Conservation (phyloP, 495 filamentous ascomycete genomes). For the Articulospora tetracladia region DNA sequence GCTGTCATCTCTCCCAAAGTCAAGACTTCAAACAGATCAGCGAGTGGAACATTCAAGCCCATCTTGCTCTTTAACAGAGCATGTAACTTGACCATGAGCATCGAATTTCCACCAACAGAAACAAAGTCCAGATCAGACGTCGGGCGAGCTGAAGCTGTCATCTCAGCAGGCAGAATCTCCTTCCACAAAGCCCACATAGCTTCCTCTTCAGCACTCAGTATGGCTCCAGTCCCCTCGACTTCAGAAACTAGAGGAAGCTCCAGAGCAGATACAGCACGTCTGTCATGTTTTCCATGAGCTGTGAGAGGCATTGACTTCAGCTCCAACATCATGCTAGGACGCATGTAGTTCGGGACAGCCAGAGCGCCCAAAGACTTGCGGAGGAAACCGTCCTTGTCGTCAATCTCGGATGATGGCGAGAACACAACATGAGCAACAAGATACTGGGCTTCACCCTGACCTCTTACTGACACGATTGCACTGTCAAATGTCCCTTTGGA, state of each 20-base stretch:
- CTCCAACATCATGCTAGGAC: not conserved
- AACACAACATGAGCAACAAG: conserved; percentile 9
- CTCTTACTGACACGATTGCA: conserved; percentile 32
- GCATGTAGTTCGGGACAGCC: not conserved
- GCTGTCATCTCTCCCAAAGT: not conserved
- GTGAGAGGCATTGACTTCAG: not conserved
- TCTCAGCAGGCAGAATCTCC: not conserved
- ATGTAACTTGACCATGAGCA: conserved; percentile 30
- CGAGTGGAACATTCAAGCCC: not conserved
- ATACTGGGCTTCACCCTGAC: not conserved
- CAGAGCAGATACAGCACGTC: not conserved
- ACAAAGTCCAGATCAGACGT: conserved; percentile 41
- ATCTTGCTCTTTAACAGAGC: conserved; percentile 3
- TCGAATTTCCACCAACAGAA: conserved; percentile 34
- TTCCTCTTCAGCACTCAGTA: not conserved
- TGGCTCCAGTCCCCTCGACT: not conserved
- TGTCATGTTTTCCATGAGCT: not conserved
- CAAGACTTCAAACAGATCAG: conserved; percentile 6
- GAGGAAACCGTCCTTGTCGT: not conserved
- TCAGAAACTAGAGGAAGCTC: not conserved
- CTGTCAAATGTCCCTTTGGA: conserved; percentile 26
- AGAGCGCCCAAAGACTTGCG: not conserved
- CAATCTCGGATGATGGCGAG: not conserved
- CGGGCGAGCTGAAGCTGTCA: not conserved
- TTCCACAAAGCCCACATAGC: not conserved